These are phyloP conservation scores for Iodosphaeria phyllophila DNA, from an alignment of 2,329 filamentous ascomycete species.

Conservation along the genomic window DNA sequence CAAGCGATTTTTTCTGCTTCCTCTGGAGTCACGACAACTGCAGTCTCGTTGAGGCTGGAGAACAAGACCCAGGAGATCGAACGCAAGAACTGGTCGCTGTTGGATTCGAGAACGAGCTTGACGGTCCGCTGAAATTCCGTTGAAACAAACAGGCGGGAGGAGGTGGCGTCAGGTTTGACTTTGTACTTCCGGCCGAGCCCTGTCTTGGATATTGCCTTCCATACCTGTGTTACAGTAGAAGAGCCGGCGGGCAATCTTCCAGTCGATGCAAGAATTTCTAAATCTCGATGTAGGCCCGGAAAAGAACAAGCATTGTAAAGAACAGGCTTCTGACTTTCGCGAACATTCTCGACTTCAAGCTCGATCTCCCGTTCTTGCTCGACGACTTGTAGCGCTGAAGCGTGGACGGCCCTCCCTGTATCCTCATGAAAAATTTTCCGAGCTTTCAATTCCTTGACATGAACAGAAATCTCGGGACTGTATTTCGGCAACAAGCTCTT, in stretches of 20 bases:
- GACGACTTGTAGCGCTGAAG: conserved; percentile 38
- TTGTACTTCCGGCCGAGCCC: conserved; percentile 15
- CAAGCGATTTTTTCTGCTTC: no score
- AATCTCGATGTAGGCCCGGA: conserved; percentile 24
- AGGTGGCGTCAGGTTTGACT: conserved; percentile 5
- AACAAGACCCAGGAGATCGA: conserved; percentile 44
- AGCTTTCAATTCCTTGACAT: conserved; percentile 15
- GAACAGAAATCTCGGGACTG: no score
- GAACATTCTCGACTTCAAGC: conserved; percentile 35
- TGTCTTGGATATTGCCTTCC: conserved; percentile 19
- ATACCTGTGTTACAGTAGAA: conserved; percentile 19
- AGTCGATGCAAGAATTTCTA: conserved; percentile 24
- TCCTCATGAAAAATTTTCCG: conserved; percentile 13
- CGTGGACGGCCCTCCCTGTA: conserved; percentile 23
- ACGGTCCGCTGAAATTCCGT: conserved; percentile 29
- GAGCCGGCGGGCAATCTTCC: conserved; percentile 20
- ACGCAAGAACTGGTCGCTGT: conserved; percentile 18
- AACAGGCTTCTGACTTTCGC: conserved; percentile 29
- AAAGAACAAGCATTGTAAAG: conserved; percentile 22
- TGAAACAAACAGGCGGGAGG: conserved; percentile 17
- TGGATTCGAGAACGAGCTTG: conserved; percentile 7
- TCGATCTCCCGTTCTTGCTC: conserved; percentile 40
- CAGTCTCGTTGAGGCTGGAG: conserved; percentile 23
- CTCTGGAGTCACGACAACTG: conserved; percentile 39
- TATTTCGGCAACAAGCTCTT: conserved; percentile 9